These are phyloP conservation scores for Acer negundo DNA, from an alignment of 345 rosid species.

Conservation along the genomic window DNA sequence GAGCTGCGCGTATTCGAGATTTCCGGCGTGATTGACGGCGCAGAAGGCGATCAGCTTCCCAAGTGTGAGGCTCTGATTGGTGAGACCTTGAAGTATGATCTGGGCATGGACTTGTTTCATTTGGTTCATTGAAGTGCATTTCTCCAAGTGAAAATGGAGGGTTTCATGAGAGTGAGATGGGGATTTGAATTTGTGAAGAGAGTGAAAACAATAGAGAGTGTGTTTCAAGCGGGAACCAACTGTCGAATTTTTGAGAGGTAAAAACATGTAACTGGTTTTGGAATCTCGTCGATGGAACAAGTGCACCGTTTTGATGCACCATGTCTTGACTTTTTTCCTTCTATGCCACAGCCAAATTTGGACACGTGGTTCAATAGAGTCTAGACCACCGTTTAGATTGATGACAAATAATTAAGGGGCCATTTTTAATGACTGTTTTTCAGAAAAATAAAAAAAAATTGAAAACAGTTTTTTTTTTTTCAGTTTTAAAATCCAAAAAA, in stretches of 20 bases:
- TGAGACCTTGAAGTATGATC: slow-evolving; percentile 24
- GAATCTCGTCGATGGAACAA: not conserved
- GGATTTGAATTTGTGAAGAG: not conserved
- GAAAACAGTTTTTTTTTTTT: no score
- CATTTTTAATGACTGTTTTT: no score
- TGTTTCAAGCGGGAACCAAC: slow-evolving; percentile 21
- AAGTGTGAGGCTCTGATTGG: slow-evolving; percentile 22
- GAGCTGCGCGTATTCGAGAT: slow-evolving; percentile 31
- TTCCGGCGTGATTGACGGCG: slow-evolving; percentile 32
- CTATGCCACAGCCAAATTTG: no score
- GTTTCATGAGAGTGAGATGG: slow-evolving; percentile 7
- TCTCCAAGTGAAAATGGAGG: slow-evolving; percentile 21
- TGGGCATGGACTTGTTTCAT: slow-evolving; percentile 42
- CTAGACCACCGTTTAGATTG: no score
- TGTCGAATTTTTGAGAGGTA: slow-evolving; percentile 9
- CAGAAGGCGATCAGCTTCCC: slow-evolving; percentile 34
- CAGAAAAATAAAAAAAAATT: no score
- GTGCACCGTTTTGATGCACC: not conserved
- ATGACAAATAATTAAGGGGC: no score
- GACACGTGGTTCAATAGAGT: no score
- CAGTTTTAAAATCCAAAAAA: no score
- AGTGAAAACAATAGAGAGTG: not conserved
- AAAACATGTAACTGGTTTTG: not conserved
- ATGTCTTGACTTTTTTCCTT: no score
- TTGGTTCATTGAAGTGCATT: slow-evolving; percentile 33